Evolutionary conservation across 352 stramenopile species (phyloP).

Genomic region (Globisporangium acanthophoron): DNA sequence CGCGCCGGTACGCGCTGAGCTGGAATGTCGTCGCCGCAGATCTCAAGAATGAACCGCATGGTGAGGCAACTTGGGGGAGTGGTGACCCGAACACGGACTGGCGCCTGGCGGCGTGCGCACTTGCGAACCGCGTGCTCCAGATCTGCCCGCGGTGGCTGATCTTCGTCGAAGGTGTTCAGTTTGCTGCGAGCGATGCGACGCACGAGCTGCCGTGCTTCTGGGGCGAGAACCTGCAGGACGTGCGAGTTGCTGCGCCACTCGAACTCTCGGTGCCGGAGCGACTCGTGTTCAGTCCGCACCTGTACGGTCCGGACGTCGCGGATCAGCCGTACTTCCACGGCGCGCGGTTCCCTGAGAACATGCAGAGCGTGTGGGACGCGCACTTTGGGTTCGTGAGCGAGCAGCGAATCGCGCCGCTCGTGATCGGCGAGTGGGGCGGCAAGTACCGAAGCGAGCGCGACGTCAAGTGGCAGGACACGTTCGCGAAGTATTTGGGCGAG

Average conservation of each 20-base stretch:
- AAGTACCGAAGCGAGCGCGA: constrained; percentile 28
- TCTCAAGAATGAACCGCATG: constrained; percentile 58
- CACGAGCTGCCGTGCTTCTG: constrained; percentile 39
- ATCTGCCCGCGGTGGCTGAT: constrained; percentile 42
- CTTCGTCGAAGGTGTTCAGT: constrained; percentile 50
- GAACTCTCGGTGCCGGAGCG: constrained; percentile 28
- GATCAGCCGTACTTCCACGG: constrained; percentile 40
- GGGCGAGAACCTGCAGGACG: constrained; percentile 43
- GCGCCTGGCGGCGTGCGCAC: constrained; percentile 27
- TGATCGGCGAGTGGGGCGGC: constrained; percentile 64
- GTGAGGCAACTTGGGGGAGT: constrained; percentile 36
- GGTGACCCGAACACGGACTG: constrained; percentile 36
- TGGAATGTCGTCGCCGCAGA: constrained; percentile 53
- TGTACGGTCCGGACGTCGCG: constrained; percentile 38
- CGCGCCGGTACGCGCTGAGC: constrained; percentile 21
- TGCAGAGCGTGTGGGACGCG: constrained; percentile 46
- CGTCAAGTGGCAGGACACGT: constrained; percentile 39
- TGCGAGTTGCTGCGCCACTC: constrained; percentile 11
- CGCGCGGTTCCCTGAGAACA: constrained; percentile 33
- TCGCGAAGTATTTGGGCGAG: constrained; percentile 29
- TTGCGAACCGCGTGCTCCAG: constrained; percentile 19
- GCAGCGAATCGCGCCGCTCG: constrained; percentile 23
- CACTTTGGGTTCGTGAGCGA: constrained; percentile 48
- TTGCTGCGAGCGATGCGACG: constrained; percentile 18
- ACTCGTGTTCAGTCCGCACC: constrained; percentile 48